Evolutionary conservation across 257 asterid species (phyloP).

Genomic region (Linaria vulgaris): DNA sequence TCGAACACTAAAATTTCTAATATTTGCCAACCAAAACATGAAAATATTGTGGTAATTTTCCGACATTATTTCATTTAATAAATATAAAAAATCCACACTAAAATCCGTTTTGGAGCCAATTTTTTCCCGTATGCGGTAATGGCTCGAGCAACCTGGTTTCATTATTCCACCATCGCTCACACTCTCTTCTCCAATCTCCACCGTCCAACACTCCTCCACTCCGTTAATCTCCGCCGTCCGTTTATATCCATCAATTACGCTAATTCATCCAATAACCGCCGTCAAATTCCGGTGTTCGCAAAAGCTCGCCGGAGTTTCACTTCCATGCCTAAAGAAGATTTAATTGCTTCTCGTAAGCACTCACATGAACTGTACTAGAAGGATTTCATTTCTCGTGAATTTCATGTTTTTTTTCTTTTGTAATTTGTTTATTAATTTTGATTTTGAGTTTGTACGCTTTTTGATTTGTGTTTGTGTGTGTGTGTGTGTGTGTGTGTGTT

Average conservation of each 20-base stretch:
- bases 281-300: conserved; percentile 35
- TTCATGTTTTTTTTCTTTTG: neutral
- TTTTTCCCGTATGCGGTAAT: conserved; percentile 29
- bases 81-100: no score
- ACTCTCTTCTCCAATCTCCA: conserved; percentile 36
- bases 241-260: no score
- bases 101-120: no score
- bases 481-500: conserved; percentile 3
- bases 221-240: conserved; percentile 22
- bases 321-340: conserved; percentile 38
- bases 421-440: no score
- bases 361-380: neutral
- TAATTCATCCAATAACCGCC: conserved; percentile 22
- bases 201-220: conserved; percentile 15
- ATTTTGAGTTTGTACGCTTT: neutral
- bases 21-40: no score
- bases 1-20: no score
- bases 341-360: conserved; percentile 63
- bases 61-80: no score
- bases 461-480: neutral
- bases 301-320: conserved; percentile 65
- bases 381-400: neutral
- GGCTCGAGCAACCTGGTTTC: conserved; percentile 39
- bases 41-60: no score
- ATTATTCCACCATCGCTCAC: conserved; percentile 32